These are phyloP conservation scores for Castanospermum australe DNA, from an alignment of 306 rosid genomes.

Conservation along the genomic window DNA sequence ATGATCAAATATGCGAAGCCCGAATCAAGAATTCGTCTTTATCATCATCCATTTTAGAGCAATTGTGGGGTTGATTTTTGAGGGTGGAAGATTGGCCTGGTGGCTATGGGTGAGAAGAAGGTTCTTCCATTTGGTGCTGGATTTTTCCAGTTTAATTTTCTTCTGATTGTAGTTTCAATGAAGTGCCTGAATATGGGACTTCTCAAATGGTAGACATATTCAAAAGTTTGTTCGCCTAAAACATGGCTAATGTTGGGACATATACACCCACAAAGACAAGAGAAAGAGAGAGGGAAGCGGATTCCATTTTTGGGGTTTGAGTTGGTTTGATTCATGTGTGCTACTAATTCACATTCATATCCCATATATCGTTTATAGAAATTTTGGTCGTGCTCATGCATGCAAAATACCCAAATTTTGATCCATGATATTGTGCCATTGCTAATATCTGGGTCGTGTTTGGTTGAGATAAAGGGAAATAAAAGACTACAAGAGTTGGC, in stretches of 20 bases:
- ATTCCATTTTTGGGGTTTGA: constrained; percentile 30
- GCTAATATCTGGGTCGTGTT: too few relatives aligned
- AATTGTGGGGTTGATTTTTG: background rate
- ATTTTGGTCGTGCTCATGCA: background rate
- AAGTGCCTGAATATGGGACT: constrained; percentile 29
- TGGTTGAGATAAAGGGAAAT: too few relatives aligned
- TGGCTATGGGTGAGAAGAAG: background rate
- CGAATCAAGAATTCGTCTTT: constrained; percentile 21
- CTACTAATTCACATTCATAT: background rate
- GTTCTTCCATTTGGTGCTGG: constrained; percentile 16
- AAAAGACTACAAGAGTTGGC: too few relatives aligned
- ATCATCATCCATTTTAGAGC: constrained; percentile 45
- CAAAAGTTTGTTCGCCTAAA: constrained; percentile 41
- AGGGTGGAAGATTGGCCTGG: background rate
- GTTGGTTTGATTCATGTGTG: background rate
- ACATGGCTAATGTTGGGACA: constrained; percentile 28
- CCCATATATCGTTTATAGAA: background rate
- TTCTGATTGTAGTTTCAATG: constrained; percentile 13
- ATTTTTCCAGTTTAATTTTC: background rate
- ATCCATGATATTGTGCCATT: background rate
- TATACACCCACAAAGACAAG: constrained; percentile 20
- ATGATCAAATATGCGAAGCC: constrained; percentile 21
- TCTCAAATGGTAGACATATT: constrained; percentile 35
- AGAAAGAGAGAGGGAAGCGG: constrained; percentile 38
- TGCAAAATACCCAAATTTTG: background rate